Evolutionary conservation across 1,284 basidiomycete genomes (phyloP).

Genomic region (Ganoderma boninense): DNA sequence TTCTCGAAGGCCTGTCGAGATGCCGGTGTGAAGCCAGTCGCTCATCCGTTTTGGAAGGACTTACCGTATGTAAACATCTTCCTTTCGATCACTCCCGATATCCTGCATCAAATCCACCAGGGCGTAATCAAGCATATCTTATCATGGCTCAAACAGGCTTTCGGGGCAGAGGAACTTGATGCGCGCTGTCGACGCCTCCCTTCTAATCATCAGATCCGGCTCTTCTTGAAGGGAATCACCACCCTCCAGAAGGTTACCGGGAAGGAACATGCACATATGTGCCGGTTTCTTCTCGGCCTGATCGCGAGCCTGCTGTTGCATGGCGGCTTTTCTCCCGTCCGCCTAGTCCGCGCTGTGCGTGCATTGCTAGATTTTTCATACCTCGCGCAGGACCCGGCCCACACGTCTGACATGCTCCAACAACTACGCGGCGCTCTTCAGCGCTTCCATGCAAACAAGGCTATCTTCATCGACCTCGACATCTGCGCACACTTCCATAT

Average conservation of each 20-base stretch:
- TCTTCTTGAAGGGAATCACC: conserved; percentile 36
- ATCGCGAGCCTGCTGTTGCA: conserved; percentile 27
- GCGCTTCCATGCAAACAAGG: conserved; percentile 13
- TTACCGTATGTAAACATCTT: not conserved
- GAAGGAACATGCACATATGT: conserved; percentile 27
- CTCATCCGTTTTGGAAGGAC: not conserved
- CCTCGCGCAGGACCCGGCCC: not conserved
- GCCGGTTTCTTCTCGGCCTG: conserved; percentile 40
- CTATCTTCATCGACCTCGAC: conserved; percentile 20
- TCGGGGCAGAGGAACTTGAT: not conserved
- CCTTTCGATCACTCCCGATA: not conserved
- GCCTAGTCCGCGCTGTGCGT: not conserved
- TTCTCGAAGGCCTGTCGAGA: not conserved
- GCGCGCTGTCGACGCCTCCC: not conserved
- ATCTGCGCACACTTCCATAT: conserved; percentile 37
- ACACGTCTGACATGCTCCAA: not conserved
- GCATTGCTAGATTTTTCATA: conserved; percentile 13
- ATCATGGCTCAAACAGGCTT: not conserved
- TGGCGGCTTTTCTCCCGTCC: not conserved
- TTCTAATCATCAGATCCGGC: conserved; percentile 22
- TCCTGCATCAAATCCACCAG: not conserved
- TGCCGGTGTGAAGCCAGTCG: not conserved
- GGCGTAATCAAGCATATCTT: not conserved
- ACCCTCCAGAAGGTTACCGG: conserved; percentile 31
- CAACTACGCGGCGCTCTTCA: not conserved